These are phyloP conservation scores for Melastoma malabathricum DNA, from an alignment of 345 rosid genomes.

Conservation along the genomic window DNA sequence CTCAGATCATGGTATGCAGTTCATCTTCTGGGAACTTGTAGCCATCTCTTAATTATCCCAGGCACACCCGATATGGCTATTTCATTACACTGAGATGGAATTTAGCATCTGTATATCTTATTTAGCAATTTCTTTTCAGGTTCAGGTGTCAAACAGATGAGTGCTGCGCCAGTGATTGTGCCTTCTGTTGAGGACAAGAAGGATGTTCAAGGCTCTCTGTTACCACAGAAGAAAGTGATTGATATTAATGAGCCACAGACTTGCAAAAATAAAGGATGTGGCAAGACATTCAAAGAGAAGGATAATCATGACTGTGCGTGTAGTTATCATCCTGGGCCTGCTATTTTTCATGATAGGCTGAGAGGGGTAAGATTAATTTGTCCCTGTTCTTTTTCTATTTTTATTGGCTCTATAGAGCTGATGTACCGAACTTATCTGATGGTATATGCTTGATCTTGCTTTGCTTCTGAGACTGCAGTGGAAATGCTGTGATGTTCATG, in stretches of 20 bases:
- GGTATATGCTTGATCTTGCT: too few relatives aligned
- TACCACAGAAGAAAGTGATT: constrained; percentile 33
- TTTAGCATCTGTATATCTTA: constrained; percentile 1
- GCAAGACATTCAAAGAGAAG: constrained; percentile 67
- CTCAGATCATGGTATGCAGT: constrained; percentile 68
- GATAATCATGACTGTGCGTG: constrained; percentile 80
- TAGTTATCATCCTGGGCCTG: constrained; percentile 87
- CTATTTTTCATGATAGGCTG: constrained; percentile 77
- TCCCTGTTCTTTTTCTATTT: background rate
- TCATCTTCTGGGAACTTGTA: background rate
- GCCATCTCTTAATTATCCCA: too few relatives aligned
- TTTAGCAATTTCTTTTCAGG: constrained; percentile 26
- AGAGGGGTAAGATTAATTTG: constrained; percentile 42
- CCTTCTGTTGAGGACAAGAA: constrained; percentile 15
- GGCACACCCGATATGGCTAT: background rate
- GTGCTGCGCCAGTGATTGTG: constrained; percentile 8
- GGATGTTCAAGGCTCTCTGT: constrained; percentile 13
- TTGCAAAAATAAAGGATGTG: constrained; percentile 81
- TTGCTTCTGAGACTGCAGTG: constrained; percentile 30
- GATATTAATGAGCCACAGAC: constrained; percentile 63
- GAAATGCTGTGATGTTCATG: constrained; percentile 86
- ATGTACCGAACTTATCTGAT: background rate
- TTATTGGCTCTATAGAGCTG: background rate
- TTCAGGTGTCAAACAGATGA: constrained; percentile 20
- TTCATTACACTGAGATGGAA: background rate